Conservation (phyloP, 345 rosid genomes). For the Fremontodendron californicum region DNA sequence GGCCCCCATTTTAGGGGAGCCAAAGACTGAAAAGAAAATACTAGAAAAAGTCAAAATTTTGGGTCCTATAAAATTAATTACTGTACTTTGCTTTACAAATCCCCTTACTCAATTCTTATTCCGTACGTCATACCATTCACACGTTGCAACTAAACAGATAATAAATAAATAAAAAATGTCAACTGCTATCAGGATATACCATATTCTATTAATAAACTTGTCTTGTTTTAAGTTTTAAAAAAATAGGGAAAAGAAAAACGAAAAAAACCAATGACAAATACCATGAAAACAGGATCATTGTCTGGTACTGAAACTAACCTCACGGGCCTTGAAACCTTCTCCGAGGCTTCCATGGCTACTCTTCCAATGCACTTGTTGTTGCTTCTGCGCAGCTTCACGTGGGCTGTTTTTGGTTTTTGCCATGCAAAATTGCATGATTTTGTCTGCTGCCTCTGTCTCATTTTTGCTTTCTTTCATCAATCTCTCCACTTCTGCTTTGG, state of each 20-base stretch:
- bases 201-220: neutral
- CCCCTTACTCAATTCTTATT: neutral
- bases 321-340: slow-evolving; percentile 40
- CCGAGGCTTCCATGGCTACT: slow-evolving; percentile 23
- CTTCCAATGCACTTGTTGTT: slow-evolving; percentile 34
- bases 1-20: neutral
- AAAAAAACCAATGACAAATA: neutral
- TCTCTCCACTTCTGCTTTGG: slow-evolving; percentile 68
- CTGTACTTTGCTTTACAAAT: neutral
- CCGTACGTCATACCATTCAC: neutral
- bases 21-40: neutral
- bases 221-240: neutral
- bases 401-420: slow-evolving; percentile 2
- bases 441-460: slow-evolving; percentile 59
- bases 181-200: neutral
- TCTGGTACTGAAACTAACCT: slow-evolving; percentile 35
- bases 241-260: neutral
- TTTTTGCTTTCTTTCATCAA: slow-evolving; percentile 56
- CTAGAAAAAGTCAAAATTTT: neutral
- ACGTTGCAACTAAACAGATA: neutral
- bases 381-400: neutral
- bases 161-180: neutral
- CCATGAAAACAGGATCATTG: slow-evolving; percentile 17
- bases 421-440: slow-evolving; percentile 58
- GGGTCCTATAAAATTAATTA: neutral